Conservation (phyloP, 768 basidiomycete species). For the Amanita fuliginea region DNA sequence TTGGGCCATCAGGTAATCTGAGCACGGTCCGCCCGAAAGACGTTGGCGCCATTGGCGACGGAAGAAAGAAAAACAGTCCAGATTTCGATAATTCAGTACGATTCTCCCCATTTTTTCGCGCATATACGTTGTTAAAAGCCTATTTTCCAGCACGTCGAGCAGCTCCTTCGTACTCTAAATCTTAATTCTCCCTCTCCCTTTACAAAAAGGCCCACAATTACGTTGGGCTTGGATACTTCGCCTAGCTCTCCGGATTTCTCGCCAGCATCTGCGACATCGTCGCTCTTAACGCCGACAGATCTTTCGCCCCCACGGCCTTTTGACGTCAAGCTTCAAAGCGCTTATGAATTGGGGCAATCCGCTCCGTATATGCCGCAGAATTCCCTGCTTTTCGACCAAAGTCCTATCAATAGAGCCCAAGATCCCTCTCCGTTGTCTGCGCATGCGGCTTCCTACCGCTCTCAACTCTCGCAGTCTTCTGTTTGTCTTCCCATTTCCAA, state of each 20-base stretch:
- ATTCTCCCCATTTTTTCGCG: conserved; percentile 9
- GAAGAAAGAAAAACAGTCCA: conserved; percentile 52
- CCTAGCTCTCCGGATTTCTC: conserved; percentile 59
- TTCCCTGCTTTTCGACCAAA: conserved; percentile 29
- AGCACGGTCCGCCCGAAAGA: conserved; percentile 29
- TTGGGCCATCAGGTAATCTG: conserved; percentile 32
- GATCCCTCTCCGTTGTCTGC: conserved; percentile 5
- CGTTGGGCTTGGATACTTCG: conserved; percentile 33
- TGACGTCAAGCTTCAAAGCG: conserved; percentile 41
- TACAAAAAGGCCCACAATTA: conserved; percentile 29
- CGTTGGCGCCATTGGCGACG: conserved; percentile 74
- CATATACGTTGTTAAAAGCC: conserved; percentile 14
- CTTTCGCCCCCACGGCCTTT: conserved; percentile 55
- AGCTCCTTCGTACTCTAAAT: conserved; percentile 68
- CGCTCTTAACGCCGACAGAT: conserved; percentile 65
- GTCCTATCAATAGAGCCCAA: conserved; percentile 1
- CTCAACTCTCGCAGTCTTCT: conserved; percentile 8
- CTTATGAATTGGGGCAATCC: conserved; percentile 37
- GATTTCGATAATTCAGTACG: conserved; percentile 46
- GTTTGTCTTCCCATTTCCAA: conserved; percentile 11
- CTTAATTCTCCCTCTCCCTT: conserved; percentile 64
- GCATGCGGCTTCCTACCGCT: conserved; percentile 6
- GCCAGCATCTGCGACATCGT: conserved; percentile 60
- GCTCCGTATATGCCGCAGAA: conserved; percentile 35
- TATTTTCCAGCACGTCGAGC: conserved; percentile 59